These are phyloP conservation scores for Tolypocladium album DNA, from an alignment of 2,329 filamentous ascomycete species.

Conservation along the genomic window DNA sequence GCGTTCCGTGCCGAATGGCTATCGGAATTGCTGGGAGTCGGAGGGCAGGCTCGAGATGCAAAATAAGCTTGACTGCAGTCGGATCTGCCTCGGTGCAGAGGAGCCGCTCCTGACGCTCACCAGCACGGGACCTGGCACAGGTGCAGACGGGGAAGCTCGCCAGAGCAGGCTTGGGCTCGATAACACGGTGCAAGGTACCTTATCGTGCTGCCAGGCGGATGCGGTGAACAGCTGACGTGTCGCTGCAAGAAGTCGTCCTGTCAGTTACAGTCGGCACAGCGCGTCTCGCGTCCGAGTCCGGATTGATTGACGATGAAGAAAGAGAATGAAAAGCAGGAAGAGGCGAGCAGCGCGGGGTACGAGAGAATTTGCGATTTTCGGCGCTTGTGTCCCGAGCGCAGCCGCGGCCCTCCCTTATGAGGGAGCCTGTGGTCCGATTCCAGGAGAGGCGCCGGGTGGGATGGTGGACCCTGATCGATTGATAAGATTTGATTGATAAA, in stretches of 20 bases:
- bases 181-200: not conserved
- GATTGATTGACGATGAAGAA: not conserved
- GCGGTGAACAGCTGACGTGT: not conserved
- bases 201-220: too few relatives aligned
- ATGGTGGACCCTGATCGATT: conserved; percentile 27
- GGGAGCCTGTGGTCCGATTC: conserved; percentile 17
- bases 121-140: not conserved
- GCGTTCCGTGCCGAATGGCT: not conserved
- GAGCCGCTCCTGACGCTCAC: not conserved
- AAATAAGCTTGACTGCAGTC: not conserved
- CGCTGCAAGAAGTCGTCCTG: not conserved
- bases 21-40: not conserved
- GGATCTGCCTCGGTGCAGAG: not conserved
- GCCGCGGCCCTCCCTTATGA: conserved; percentile 3
- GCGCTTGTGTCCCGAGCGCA: conserved; percentile 1
- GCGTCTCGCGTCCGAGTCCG: not conserved
- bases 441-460: conserved; percentile 17
- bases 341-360: not conserved
- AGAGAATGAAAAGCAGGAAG: not conserved
- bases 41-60: not conserved
- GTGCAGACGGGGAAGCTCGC: not conserved
- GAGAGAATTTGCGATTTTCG: not conserved
- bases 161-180: not conserved
- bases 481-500: conserved; percentile 40
- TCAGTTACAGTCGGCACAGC: not conserved